These are phyloP conservation scores for Thoreauomyces humboldtii DNA, from an alignment of 192 early-diverging fungal genomes.

Conservation along the genomic window DNA sequence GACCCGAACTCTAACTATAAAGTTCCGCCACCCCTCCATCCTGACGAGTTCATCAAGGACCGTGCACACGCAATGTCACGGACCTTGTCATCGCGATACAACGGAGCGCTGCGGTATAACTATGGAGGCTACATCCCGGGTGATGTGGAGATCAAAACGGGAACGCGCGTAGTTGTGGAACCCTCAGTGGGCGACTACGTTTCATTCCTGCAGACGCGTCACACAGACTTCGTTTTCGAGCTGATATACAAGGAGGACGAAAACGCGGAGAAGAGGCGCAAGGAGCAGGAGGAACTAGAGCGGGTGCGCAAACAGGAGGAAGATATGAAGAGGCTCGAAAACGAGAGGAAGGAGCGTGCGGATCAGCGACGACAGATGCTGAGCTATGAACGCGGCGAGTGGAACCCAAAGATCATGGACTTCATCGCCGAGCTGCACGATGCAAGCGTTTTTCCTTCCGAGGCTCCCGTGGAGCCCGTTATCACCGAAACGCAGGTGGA, in stretches of 20 bases:
- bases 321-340: constrained; percentile 36
- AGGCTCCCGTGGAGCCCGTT: too few species aligned
- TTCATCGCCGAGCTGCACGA: constrained; percentile 49
- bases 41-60: constrained; percentile 48
- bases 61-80: constrained; percentile 48
- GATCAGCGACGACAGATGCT: constrained; percentile 35
- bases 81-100: constrained; percentile 42
- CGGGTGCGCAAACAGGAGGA: constrained; percentile 26
- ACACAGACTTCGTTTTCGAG: constrained; percentile 43
- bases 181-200: constrained; percentile 34
- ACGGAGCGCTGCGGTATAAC: constrained; percentile 47
- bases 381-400: constrained; percentile 35
- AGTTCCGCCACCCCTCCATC: constrained; percentile 13
- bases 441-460: not conserved
- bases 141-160: constrained; percentile 31
- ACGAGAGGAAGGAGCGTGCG: constrained; percentile 24
- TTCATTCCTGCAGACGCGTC: constrained; percentile 31
- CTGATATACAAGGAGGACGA: constrained; percentile 43
- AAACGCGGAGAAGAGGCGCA: constrained; percentile 23
- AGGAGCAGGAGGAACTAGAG: constrained; percentile 33
- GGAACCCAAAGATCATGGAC: constrained; percentile 51
- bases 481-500: too few species aligned
- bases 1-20: constrained; percentile 10
- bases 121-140: constrained; percentile 58
- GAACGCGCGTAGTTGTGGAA: not conserved